A percentile compares a stretch with the other conserved stretches of the same genome.
phyloP scores from a whole-genome alignment of 495 filamentous ascomycete species.

The Astrocystis sublimbata region DNA sequence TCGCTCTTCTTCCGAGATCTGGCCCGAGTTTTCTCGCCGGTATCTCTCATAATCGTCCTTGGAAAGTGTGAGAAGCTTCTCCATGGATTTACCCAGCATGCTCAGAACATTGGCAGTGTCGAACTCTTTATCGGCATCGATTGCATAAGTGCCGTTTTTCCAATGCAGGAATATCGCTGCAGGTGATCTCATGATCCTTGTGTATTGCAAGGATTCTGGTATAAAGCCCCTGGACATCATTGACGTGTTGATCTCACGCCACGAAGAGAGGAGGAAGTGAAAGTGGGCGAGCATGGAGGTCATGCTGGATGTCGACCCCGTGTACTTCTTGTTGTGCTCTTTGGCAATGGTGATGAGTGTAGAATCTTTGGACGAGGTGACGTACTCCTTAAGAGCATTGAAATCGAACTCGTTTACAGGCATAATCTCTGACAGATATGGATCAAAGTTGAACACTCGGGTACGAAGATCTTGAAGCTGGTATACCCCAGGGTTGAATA shows the following conservation, averaged over 20 bases:
- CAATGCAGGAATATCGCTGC: conserved; percentile 81
- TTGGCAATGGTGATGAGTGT: conserved; percentile 65
- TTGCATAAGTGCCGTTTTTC: conserved; percentile 87
- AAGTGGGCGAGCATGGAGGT: conserved; percentile 84
- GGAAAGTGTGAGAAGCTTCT: conserved; percentile 86
- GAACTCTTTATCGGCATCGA: conserved; percentile 94
- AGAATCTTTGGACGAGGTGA: conserved; percentile 84
- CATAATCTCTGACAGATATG: conserved; percentile 89
- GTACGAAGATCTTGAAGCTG: conserved; percentile 87
- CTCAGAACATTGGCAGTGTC: conserved; percentile 82
- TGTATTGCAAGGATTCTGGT: conserved; percentile 63
- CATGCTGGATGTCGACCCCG: conserved; percentile 96
- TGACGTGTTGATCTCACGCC: conserved; percentile 67
- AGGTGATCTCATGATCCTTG: conserved; percentile 66
- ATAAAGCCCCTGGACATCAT: conserved; percentile 68
- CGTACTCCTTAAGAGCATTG: conserved; percentile 74
- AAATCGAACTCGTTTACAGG: conserved; percentile 91
- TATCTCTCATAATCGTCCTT: conserved; percentile 85
- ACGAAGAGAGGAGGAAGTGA: conserved; percentile 85
- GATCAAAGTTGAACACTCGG: conserved; percentile 91
- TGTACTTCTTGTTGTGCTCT: conserved; percentile 73
- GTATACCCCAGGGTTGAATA: conserved; percentile 96
- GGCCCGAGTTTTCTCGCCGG: conserved; percentile 61
- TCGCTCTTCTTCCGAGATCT: conserved; percentile 64
- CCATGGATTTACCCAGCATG: conserved; percentile 91